Conservation (phyloP, 164 flowering plant genomes). For the Chimonanthus salicifolius region DNA sequence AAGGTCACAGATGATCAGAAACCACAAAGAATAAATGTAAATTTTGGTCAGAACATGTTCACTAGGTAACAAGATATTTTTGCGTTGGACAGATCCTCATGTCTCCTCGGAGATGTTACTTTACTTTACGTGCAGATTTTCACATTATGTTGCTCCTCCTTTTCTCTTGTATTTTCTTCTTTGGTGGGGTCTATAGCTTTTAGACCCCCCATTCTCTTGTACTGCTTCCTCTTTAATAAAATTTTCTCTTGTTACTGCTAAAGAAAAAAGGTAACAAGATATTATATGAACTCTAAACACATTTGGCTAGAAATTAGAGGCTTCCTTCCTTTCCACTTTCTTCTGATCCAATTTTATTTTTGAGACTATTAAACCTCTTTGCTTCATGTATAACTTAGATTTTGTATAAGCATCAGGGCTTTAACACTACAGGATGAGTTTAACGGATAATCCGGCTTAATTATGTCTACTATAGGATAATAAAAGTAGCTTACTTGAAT, state of each 20-base stretch:
- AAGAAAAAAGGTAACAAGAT: too few relatives aligned
- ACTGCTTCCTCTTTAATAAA: too few relatives aligned
- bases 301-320: not conserved
- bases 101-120: too few relatives aligned
- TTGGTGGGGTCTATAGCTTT: too few relatives aligned
- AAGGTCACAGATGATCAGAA: not conserved
- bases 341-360: not conserved
- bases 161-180: not conserved
- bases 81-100: not conserved
- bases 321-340: not conserved
- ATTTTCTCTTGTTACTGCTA: too few relatives aligned
- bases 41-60: not conserved
- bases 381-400: not conserved
- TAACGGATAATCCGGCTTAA: not conserved
- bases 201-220: too few relatives aligned
- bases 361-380: not conserved
- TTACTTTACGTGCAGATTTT: too few relatives aligned
- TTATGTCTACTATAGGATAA: not conserved
- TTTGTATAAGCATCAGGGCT: not conserved
- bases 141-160: not conserved
- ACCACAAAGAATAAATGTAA: too few relatives aligned
- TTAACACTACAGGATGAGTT: not conserved
- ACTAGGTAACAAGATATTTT: not conserved
- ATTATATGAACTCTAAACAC: not conserved
- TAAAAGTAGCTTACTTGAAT: constrained; percentile 55